Percentiles rank a stretch among this genome's conserved stretches.
Conservation (phyloP, 2,329 filamentous ascomycete genomes). For the Ambrosiella xylebori region DNA sequence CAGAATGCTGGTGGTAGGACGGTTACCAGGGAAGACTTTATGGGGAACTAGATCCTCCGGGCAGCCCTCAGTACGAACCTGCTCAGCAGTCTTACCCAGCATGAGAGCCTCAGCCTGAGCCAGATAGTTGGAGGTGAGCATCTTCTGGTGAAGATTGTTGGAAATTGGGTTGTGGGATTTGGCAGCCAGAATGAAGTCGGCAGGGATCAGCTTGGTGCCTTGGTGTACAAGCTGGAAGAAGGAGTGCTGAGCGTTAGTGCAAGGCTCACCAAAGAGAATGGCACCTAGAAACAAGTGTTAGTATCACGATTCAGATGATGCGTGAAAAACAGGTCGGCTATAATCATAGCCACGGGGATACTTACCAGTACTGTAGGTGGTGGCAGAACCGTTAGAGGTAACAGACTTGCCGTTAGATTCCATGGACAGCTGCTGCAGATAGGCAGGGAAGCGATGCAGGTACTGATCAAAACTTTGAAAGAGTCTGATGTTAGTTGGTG, state of each 20-base stretch:
- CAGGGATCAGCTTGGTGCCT: conserved; percentile 94
- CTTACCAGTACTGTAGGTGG: conserved; percentile 82
- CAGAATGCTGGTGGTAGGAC: conserved; percentile 87
- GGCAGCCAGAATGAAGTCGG: conserved; percentile 93
- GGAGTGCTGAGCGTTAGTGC: conserved; percentile 97
- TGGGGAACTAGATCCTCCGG: conserved; percentile 70
- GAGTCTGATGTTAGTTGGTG: conserved; percentile 7
- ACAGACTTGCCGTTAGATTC: conserved; percentile 98
- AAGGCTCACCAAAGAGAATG: conserved; percentile 93
- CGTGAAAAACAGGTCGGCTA: no score
- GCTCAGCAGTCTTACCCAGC: conserved; percentile 72
- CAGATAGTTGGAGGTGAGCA: conserved; percentile 85
- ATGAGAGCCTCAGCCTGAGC: conserved; percentile 77
- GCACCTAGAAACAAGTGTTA: conserved; percentile 31
- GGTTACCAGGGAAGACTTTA: conserved; percentile 98
- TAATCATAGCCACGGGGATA: not conserved
- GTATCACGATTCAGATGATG: no score
- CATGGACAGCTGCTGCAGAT: conserved; percentile 98
- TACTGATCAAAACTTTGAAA: conserved; percentile 77
- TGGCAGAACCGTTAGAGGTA: conserved; percentile 70
- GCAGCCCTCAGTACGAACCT: conserved; percentile 60
- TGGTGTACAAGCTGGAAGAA: conserved; percentile 99
- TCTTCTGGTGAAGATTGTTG: conserved; percentile 87
- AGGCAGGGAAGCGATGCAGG: conserved; percentile 95
- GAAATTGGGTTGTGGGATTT: conserved; percentile 93